Evolutionary conservation across 441 rosid genomes (phyloP).

Genomic region (Gossypium davidsonii): DNA sequence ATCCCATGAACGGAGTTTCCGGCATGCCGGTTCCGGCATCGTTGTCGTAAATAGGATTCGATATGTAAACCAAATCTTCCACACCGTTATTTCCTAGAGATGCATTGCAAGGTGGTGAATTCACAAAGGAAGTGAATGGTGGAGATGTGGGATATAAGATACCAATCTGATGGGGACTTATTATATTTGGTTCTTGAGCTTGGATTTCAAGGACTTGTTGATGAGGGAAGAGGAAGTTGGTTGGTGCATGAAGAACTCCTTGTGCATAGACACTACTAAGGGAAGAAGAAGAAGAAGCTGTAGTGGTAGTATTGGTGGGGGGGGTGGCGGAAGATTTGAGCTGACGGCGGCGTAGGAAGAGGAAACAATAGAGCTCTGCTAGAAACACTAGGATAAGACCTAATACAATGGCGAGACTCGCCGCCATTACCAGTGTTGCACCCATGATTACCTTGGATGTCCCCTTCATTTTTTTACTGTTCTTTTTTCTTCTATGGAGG

Average conservation of each 20-base stretch:
- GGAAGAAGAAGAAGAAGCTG: slow-evolving; percentile 18
- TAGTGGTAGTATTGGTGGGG: background rate
- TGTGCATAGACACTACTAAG: slow-evolving; percentile 44
- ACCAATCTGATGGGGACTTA: slow-evolving; percentile 27
- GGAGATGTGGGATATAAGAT: slow-evolving; percentile 24
- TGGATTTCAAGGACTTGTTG: slow-evolving; percentile 27
- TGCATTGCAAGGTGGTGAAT: slow-evolving; percentile 24
- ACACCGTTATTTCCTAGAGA: background rate
- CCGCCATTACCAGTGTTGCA: slow-evolving; percentile 74
- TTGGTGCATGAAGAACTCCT: slow-evolving; percentile 67
- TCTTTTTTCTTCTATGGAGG: background rate
- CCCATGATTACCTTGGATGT: slow-evolving; percentile 75
- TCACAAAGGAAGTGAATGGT: slow-evolving; percentile 16
- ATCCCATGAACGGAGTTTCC: slow-evolving; percentile 47
- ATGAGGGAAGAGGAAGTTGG: slow-evolving; percentile 45
- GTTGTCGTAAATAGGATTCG: slow-evolving; percentile 63
- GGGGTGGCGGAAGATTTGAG: slow-evolving; percentile 8
- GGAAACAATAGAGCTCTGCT: slow-evolving; percentile 76
- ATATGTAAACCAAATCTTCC: slow-evolving; percentile 57
- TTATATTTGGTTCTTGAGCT: slow-evolving; percentile 18
- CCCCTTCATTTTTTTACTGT: slow-evolving; percentile 42
- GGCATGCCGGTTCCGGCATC: slow-evolving; percentile 33
- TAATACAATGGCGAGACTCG: slow-evolving; percentile 62
- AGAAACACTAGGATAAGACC: slow-evolving; percentile 60
- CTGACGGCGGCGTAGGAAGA: slow-evolving; percentile 45